Conservation (phyloP, 768 basidiomycete species). For the Suillus paluster region DNA sequence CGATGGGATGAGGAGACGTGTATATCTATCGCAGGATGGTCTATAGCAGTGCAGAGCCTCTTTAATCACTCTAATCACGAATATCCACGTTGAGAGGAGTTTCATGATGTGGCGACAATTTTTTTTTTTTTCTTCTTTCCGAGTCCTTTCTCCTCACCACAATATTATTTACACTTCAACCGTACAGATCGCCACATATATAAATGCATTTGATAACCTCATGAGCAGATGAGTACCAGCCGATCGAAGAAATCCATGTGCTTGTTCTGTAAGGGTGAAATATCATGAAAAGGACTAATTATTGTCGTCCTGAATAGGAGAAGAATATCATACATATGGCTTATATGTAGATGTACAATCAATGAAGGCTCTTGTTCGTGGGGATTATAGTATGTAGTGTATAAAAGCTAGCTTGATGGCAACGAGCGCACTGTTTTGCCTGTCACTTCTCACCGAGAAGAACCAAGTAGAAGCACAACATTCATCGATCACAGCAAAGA, state of each 20-base stretch:
- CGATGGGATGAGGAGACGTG: constrained; percentile 51
- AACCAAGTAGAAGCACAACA: not conserved
- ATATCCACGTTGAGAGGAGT: constrained; percentile 75
- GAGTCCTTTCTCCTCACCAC: too few species aligned
- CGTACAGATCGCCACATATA: not conserved
- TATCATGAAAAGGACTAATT: too few species aligned
- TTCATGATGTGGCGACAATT: constrained; percentile 84
- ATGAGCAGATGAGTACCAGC: not conserved
- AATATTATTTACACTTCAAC: not conserved
- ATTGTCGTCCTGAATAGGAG: too few species aligned
- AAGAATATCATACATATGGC: too few species aligned
- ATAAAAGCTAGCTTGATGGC: not conserved
- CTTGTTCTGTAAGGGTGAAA: too few species aligned
- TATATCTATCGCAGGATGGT: constrained; percentile 45
- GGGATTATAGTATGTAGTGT: not conserved
- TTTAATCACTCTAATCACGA: constrained; percentile 86
- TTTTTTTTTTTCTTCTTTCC: not conserved
- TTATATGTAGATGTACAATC: too few species aligned
- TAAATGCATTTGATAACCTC: not conserved
- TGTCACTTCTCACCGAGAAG: not conserved
- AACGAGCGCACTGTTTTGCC: not conserved
- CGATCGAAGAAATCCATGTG: not conserved
- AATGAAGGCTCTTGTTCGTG: too few species aligned
- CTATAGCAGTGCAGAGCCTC: constrained; percentile 62
- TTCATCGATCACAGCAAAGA: not conserved